phyloP scores from a whole-genome alignment of 805 yeast genomes.

The Cyberlindnera suaveolens region DNA sequence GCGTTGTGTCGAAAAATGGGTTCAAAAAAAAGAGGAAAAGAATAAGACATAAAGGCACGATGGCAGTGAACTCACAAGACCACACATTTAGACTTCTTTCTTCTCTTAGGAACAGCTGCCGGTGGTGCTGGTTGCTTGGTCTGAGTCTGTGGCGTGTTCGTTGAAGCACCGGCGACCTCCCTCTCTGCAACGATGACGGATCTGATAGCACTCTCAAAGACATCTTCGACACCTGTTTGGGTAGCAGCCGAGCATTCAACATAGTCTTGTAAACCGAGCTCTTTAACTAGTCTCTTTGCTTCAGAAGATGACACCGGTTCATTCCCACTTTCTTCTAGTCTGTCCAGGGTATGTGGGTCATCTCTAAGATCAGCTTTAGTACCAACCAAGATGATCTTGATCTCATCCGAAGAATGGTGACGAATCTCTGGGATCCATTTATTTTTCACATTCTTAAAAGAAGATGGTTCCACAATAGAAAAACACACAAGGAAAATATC shows the following conservation, averaged over 20 bases:
- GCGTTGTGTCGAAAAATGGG: background rate
- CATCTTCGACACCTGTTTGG: constrained; percentile 78
- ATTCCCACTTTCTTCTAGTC: constrained; percentile 51
- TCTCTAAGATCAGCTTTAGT: constrained; percentile 86
- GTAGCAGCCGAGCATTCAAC: constrained; percentile 89
- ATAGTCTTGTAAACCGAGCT: constrained; percentile 66
- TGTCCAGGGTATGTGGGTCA: constrained; percentile 66
- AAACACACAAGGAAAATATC: constrained; percentile 84
- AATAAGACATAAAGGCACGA: background rate
- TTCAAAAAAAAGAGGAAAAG: background rate
- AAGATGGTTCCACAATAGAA: constrained; percentile 73
- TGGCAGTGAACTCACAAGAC: constrained; percentile 28
- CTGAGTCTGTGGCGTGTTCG: constrained; percentile 1
- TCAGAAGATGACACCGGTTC: constrained; percentile 58
- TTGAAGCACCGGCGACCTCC: constrained; percentile 7
- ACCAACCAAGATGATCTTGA: constrained; percentile 70
- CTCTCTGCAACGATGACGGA: constrained; percentile 40
- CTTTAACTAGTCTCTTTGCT: constrained; percentile 62
- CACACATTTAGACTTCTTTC: constrained; percentile 43
- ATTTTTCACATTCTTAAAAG: constrained; percentile 72
- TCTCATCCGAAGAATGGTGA: constrained; percentile 73
- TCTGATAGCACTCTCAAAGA: constrained; percentile 77
- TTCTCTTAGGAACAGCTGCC: constrained; percentile 8
- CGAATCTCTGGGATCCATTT: constrained; percentile 85
- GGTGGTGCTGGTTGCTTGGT: background rate